Percentiles rank a stretch among this genome's conserved stretches.
Conservation (phyloP, 108 stramenopile genomes). For the Nitzschia sp. region DNA sequence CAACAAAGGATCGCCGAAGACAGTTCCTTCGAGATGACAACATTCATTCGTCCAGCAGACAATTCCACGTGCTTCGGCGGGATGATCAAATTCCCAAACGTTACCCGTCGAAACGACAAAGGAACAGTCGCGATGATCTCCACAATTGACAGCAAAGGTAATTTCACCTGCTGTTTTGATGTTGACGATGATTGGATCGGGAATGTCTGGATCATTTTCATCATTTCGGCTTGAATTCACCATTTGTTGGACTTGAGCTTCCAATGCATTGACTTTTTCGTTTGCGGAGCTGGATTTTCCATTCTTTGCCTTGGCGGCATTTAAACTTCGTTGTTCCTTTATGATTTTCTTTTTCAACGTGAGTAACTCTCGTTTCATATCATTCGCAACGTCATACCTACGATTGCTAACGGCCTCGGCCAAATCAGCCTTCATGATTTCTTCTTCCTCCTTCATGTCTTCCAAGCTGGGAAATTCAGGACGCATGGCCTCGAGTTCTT, state of each 20-base stretch:
- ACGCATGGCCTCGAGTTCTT: constrained; percentile 34
- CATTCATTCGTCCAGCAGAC: constrained; percentile 39
- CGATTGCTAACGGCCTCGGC: constrained; percentile 16
- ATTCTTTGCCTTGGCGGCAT: neutral
- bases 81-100: constrained; percentile 10
- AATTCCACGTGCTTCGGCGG: constrained; percentile 19
- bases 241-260: constrained; percentile 26
- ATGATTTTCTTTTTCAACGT: constrained; percentile 33
- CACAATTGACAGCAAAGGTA: constrained; percentile 23
- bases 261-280: constrained; percentile 1
- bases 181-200: neutral
- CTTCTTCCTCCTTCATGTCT: constrained; percentile 29
- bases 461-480: constrained; percentile 21
- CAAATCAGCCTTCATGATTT: constrained; percentile 22
- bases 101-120: constrained; percentile 20
- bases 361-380: constrained; percentile 23
- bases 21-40: constrained; percentile 16
- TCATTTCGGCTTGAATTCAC: neutral
- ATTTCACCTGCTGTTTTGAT: neutral
- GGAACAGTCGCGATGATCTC: constrained; percentile 21
- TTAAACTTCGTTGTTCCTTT: constrained; percentile 8
- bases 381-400: constrained; percentile 23
- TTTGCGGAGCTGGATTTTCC: neutral
- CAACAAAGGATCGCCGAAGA: neutral
- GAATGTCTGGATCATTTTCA: neutral